A percentile compares a stretch with the other conserved stretches of the same genome.
Conservation (phyloP, 1,139 yeast species). For the Debaryomyces robertsiae region DNA sequence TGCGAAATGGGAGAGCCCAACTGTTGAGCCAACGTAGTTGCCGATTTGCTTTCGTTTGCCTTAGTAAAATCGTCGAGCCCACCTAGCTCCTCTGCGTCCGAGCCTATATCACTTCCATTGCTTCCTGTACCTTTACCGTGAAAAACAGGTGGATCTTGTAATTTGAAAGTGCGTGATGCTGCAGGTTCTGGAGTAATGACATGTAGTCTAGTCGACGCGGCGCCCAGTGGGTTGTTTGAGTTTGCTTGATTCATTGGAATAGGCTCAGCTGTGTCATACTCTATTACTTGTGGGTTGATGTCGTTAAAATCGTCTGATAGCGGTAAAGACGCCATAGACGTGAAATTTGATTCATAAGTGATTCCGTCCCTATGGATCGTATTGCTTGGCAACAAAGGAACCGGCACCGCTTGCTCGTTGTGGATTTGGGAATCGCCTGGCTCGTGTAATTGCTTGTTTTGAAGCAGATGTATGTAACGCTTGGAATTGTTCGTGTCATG, state of each 20-base stretch:
- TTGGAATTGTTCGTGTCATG: no score
- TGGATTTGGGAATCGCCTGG: no score
- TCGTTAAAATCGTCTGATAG: slow-evolving; percentile 19
- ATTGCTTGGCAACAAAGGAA: neutral
- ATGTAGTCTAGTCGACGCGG: slow-evolving; percentile 11
- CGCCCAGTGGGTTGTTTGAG: slow-evolving; percentile 12
- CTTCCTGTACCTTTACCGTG: slow-evolving; percentile 1
- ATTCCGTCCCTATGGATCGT: slow-evolving; percentile 2
- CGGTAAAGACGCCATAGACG: slow-evolving; percentile 20
- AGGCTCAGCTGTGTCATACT: slow-evolving; percentile 21
- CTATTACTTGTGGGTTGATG: slow-evolving; percentile 19
- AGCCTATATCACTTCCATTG: neutral
- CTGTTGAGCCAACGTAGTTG: slow-evolving; percentile 14
- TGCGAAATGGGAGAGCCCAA: slow-evolving; percentile 28
- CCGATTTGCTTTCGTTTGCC: slow-evolving; percentile 10
- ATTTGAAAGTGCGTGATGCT: slow-evolving; percentile 16
- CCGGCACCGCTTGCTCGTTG: no score
- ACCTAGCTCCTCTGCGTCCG: neutral
- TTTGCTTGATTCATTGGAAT: slow-evolving; percentile 17
- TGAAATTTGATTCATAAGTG: slow-evolving; percentile 9
- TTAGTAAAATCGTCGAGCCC: slow-evolving; percentile 4
- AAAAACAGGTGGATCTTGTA: slow-evolving; percentile 28
- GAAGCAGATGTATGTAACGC: no score
- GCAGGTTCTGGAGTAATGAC: slow-evolving; percentile 1
- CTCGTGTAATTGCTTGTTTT: no score